These are phyloP conservation scores for Ambrosiella beaveri DNA, from an alignment of 2,329 filamentous ascomycete species.

Conservation along the genomic window DNA sequence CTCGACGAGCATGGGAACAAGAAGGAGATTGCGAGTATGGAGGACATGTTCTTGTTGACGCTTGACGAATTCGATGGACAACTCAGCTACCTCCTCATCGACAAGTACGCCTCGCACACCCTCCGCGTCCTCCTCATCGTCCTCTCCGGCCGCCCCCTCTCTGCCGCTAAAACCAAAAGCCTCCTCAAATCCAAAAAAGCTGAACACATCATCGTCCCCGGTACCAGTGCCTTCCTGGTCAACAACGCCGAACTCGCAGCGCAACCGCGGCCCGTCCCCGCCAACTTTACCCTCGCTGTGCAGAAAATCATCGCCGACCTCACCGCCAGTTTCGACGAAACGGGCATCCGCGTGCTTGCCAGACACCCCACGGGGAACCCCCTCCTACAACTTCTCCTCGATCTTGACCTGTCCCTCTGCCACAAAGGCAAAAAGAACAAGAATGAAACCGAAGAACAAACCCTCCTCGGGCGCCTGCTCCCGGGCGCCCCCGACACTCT, in stretches of 20 bases:
- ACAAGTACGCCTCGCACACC: conserved; percentile 78
- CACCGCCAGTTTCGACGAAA: conserved; percentile 56
- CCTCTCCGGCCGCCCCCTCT: conserved; percentile 64
- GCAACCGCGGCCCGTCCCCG: conserved; percentile 45
- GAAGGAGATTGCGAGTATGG: conserved; percentile 47
- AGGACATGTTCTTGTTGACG: conserved; percentile 66
- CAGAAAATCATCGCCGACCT: conserved; percentile 70
- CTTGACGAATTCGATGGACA: conserved; percentile 78
- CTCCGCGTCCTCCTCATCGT: conserved; percentile 74
- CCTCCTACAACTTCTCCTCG: conserved; percentile 74
- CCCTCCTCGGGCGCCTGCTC: conserved; percentile 60
- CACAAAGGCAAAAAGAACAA: conserved; percentile 47
- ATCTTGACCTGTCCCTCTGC: conserved; percentile 64
- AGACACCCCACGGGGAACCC: conserved; percentile 85
- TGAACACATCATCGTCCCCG: conserved; percentile 55
- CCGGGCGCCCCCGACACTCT: conserved; percentile 58
- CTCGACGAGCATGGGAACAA: conserved; percentile 7
- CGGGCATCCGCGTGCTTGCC: conserved; percentile 65
- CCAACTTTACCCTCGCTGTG: conserved; percentile 58
- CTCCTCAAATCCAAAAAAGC: conserved; percentile 87
- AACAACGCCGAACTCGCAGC: conserved; percentile 25
- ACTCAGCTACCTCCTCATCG: conserved; percentile 67
- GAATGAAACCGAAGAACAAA: conserved; percentile 26
- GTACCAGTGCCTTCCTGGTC: conserved; percentile 23
- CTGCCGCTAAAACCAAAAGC: conserved; percentile 49